These are phyloP conservation scores for Clitopilus passeckerianus DNA, from an alignment of 768 basidiomycete genomes.

Conservation along the genomic window DNA sequence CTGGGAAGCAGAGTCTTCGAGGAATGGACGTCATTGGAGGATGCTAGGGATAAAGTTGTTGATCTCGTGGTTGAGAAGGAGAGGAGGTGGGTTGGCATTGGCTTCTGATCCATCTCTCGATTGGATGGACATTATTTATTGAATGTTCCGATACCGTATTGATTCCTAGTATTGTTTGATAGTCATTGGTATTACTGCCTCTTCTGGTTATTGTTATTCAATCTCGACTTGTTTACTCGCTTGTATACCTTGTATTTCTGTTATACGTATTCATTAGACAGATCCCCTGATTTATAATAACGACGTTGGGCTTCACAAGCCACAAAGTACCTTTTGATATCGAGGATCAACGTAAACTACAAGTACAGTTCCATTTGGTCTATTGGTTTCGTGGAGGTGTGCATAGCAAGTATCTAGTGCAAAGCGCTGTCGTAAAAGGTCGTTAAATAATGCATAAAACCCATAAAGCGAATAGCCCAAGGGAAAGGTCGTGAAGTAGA, in stretches of 20 bases:
- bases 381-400: neutral
- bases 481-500: neutral
- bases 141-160: too few species aligned
- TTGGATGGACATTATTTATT: too few species aligned
- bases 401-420: neutral
- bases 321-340: too few species aligned
- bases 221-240: neutral
- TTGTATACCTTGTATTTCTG: neutral
- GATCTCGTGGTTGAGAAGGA: conserved; percentile 57
- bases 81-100: conserved; percentile 20
- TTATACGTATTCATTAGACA: neutral
- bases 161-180: neutral
- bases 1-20: conserved; percentile 49
- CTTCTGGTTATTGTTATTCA: neutral
- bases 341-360: too few species aligned
- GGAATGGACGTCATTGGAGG: conserved; percentile 43
- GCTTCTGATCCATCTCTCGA: neutral
- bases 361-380: too few species aligned
- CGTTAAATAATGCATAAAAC: neutral
- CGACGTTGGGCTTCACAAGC: neutral
- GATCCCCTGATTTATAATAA: neutral
- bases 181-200: neutral
- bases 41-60: conserved; percentile 72
- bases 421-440: neutral
- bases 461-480: neutral